Conservation (phyloP, 129 eudicot species). For the Lonicera japonica region DNA sequence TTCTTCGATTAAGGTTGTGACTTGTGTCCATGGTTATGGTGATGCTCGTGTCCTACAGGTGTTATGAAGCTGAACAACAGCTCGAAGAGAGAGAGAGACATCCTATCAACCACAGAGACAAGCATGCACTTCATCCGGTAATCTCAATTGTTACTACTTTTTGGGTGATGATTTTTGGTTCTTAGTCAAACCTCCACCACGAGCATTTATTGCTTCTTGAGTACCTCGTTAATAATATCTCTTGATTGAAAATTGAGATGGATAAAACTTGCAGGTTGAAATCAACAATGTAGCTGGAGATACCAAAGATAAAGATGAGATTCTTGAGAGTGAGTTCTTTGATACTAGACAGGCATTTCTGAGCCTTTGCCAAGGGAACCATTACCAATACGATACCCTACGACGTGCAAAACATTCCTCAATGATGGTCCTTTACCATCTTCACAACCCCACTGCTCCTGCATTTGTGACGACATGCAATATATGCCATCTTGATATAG, state of each 20-base stretch:
- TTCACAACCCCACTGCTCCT: slow-evolving; percentile 91
- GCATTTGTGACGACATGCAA: slow-evolving; percentile 80
- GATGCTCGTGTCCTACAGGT: slow-evolving; percentile 38
- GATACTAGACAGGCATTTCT: slow-evolving; percentile 89
- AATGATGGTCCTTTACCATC: slow-evolving; percentile 95
- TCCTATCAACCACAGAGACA: slow-evolving; percentile 73
- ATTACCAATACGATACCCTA: slow-evolving; percentile 87
- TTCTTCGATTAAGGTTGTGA: not conserved
- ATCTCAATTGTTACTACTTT: not conserved
- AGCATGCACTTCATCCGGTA: slow-evolving; percentile 61
- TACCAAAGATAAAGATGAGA: slow-evolving; percentile 81
- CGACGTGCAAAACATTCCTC: slow-evolving; percentile 98
- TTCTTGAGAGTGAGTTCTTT: slow-evolving; percentile 83
- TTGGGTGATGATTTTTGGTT: no score
- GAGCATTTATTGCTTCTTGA: no score
- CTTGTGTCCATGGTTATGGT: not conserved
- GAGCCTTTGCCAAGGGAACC: slow-evolving; percentile 92
- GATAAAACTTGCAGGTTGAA: slow-evolving; percentile 47
- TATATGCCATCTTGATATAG: slow-evolving; percentile 71
- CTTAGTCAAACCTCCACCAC: no score
- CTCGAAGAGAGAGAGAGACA: slow-evolving; percentile 78
- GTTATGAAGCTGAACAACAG: slow-evolving; percentile 63
- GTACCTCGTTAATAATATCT: not conserved
- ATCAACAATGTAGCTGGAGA: slow-evolving; percentile 56
- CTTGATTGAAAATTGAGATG: slow-evolving; percentile 10